Percentiles rank a stretch among this genome's conserved stretches.
Conservation (phyloP, 2,329 filamentous ascomycete species). For the Pyrenophora graminea region DNA sequence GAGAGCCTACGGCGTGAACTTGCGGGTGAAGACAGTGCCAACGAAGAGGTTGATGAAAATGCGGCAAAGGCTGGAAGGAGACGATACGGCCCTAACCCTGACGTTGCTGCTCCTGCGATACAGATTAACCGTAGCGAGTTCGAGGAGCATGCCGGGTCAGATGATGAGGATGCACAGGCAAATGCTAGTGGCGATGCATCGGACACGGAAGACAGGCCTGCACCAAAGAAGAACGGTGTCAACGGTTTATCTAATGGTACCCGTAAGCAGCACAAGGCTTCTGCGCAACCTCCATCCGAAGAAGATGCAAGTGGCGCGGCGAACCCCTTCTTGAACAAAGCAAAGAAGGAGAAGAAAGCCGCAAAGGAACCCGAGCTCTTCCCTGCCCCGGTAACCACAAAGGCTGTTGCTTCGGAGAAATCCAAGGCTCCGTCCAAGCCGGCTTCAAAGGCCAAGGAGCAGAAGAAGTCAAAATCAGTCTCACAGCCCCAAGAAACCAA, state of each 20-base stretch:
- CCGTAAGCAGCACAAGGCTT: conserved; percentile 15
- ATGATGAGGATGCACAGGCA: conserved; percentile 40
- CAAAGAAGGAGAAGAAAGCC: conserved; percentile 35
- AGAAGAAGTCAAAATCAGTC: conserved; percentile 22
- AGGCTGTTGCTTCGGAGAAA: conserved; percentile 4
- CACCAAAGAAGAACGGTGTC: conserved; percentile 15
- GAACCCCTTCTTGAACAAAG: conserved; percentile 43
- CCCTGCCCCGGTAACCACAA: conserved; percentile 12
- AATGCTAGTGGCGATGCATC: conserved; percentile 30
- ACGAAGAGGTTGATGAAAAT: conserved; percentile 57
- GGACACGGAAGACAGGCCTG: conserved; percentile 5
- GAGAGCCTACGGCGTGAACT: conserved; percentile 68
- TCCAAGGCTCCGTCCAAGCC: conserved; percentile 20
- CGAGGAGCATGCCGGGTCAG: conserved; percentile 62
- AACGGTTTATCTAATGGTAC: conserved; percentile 18
- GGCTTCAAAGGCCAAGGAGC: conserved; percentile 21
- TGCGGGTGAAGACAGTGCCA: conserved; percentile 60
- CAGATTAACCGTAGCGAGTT: conserved; percentile 57
- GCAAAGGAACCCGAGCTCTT: conserved; percentile 20
- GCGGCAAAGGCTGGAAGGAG: conserved; percentile 69
- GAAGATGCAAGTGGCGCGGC: conserved; percentile 15
- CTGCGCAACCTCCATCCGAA: neutral
- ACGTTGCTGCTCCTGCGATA: conserved; percentile 36
- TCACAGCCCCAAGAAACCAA: conserved; percentile 16
- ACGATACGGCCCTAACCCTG: conserved; percentile 64